A percentile compares a stretch with the other conserved stretches of the same genome.
phyloP scores from a whole-genome alignment of 179 eudicot genomes.

The Camellia oleifera region DNA sequence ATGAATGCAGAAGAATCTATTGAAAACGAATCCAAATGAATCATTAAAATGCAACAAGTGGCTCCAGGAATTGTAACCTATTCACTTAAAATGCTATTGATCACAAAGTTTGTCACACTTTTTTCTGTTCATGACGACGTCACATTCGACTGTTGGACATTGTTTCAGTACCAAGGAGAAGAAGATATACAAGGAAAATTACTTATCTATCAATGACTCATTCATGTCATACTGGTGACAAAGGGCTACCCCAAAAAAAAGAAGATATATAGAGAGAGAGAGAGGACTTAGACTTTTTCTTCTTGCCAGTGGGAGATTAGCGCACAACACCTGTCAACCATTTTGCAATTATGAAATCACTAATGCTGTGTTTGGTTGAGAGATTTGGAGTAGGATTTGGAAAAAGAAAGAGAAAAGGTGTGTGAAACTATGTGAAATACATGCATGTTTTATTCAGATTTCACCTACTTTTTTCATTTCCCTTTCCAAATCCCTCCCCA shows the following conservation, averaged over 20 bases:
- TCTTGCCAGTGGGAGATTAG: conserved; percentile 6
- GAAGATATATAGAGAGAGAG: background rate
- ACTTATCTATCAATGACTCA: background rate
- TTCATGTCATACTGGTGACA: background rate
- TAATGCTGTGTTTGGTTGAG: background rate
- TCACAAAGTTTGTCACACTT: background rate
- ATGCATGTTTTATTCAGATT: no score
- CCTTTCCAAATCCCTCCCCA: no score
- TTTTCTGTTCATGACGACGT: background rate
- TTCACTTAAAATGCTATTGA: background rate
- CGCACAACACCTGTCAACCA: conserved; percentile 12
- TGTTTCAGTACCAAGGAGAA: background rate
- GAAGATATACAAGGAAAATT: background rate
- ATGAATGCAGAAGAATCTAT: no score
- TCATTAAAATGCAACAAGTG: no score
- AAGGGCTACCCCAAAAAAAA: background rate
- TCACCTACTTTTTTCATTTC: no score
- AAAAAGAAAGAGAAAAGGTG: no score
- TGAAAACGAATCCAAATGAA: no score
- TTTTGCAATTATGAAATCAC: background rate
- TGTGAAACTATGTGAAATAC: no score
- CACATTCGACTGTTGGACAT: background rate
- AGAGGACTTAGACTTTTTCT: background rate
- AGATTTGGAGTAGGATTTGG: no score
- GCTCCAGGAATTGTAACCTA: background rate